phyloP scores from a whole-genome alignment of 2,329 filamentous ascomycete genomes.

The Diaporthe batatas region DNA sequence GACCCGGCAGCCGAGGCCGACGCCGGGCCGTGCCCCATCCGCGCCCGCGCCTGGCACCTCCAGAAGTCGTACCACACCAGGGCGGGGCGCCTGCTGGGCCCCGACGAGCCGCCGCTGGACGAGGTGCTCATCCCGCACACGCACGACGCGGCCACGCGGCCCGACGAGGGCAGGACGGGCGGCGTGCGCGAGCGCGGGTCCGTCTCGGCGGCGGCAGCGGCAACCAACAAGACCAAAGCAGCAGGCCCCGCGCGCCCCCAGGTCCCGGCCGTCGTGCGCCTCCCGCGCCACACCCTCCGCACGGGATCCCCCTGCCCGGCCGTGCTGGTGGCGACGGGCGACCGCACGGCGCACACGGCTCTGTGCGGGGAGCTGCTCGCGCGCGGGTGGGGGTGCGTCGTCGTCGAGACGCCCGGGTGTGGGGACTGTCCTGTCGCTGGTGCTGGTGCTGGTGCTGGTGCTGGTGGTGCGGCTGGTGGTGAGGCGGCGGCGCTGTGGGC shows the following conservation, averaged over 20 bases:
- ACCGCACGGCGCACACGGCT: constrained; percentile 72
- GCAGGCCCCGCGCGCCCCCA: constrained; percentile 1
- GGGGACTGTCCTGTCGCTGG: constrained; percentile 77
- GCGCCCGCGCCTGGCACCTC: constrained; percentile 73
- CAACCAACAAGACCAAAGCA: accelerated
- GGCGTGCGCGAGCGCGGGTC: background rate
- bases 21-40: constrained; percentile 56
- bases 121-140: constrained; percentile 74
- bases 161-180: background rate
- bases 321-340: constrained; percentile 71
- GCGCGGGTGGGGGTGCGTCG: constrained; percentile 73
- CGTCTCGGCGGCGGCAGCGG: background rate
- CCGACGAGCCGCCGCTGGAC: constrained; percentile 64
- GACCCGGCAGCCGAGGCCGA: no score
- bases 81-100: constrained; percentile 65
- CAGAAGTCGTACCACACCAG: constrained; percentile 76
- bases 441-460: constrained; percentile 50
- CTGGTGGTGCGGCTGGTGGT: no score
- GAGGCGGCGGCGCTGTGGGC: constrained; percentile 71
- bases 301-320: constrained; percentile 54
- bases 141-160: constrained; percentile 43
- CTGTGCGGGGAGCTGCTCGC: constrained; percentile 72
- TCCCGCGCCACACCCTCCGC: constrained; percentile 58
- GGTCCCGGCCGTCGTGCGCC: constrained; percentile 76
- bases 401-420: constrained; percentile 75